Evolutionary conservation across 805 yeast genomes (phyloP).

Genomic region (Sporopachydermia lactativora): DNA sequence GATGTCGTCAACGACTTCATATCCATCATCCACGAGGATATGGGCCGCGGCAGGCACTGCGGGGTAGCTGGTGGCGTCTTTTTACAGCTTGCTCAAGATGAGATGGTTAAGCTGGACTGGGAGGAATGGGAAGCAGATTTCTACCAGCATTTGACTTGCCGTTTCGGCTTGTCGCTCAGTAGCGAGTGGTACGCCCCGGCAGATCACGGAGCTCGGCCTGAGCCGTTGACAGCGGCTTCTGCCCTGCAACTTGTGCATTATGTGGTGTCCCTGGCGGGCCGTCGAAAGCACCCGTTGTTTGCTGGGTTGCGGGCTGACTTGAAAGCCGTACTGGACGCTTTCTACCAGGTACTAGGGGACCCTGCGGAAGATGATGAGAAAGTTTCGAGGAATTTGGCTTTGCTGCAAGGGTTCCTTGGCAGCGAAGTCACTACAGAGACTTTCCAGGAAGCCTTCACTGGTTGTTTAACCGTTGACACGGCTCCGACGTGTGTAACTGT

Average conservation of each 20-base stretch:
- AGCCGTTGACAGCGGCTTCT: slow-evolving; percentile 25
- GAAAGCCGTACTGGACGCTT: slow-evolving; percentile 55
- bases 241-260: slow-evolving; percentile 29
- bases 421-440: slow-evolving; percentile 29
- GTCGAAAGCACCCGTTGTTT: slow-evolving; percentile 43
- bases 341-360: slow-evolving; percentile 59
- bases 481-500: slow-evolving; percentile 19
- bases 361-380: slow-evolving; percentile 34
- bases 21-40: slow-evolving; percentile 51
- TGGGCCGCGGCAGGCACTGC: slow-evolving; percentile 62
- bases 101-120: slow-evolving; percentile 29
- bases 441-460: slow-evolving; percentile 38
- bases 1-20: slow-evolving; percentile 29
- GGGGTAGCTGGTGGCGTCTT: slow-evolving; percentile 48
- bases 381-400: slow-evolving; percentile 31
- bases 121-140: slow-evolving; percentile 48
- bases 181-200: slow-evolving; percentile 46
- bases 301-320: slow-evolving; percentile 54
- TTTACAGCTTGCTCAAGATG: slow-evolving; percentile 41
- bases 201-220: slow-evolving; percentile 43
- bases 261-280: slow-evolving; percentile 40
- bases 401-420: slow-evolving; percentile 33
- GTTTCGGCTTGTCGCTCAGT: slow-evolving; percentile 53
- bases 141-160: slow-evolving; percentile 66
- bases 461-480: slow-evolving; percentile 23